These are phyloP conservation scores for Geotrichum histeridarum DNA, from an alignment of 1,139 yeast genomes.

Conservation along the genomic window DNA sequence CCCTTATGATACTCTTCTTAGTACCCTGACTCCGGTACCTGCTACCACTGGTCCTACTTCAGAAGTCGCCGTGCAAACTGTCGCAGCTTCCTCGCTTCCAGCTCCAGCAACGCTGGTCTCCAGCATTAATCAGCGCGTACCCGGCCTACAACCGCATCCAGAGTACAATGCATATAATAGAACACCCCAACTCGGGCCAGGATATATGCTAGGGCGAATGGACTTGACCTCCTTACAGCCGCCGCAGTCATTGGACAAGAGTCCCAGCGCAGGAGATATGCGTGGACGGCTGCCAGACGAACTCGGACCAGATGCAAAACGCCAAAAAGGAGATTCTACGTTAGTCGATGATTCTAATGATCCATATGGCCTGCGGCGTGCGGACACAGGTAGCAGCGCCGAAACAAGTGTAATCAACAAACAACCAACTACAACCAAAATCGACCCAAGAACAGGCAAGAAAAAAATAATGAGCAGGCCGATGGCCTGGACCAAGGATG, in stretches of 20 bases:
- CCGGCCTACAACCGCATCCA: neutral
- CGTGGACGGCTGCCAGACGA: too few species aligned
- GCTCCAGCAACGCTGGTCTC: neutral
- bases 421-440: neutral
- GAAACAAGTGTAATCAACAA: too few species aligned
- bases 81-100: slow-evolving; percentile 1
- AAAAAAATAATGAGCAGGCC: slow-evolving; percentile 22
- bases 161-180: neutral
- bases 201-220: neutral
- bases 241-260: slow-evolving; percentile 7
- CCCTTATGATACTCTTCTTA: slow-evolving; percentile 15
- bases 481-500: slow-evolving; percentile 29
- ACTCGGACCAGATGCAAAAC: too few species aligned
- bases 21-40: slow-evolving; percentile 1
- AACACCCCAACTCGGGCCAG: slow-evolving; percentile 1
- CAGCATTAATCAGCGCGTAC: neutral
- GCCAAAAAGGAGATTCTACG: too few species aligned
- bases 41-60: slow-evolving; percentile 1
- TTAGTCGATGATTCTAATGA: too few species aligned
- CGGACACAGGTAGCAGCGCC: too few species aligned
- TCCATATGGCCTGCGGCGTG: too few species aligned
- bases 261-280: too few species aligned
- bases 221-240: neutral
- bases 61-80: slow-evolving; percentile 1
- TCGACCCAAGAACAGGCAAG: neutral